Evolutionary conservation across 2,329 filamentous ascomycete genomes (phyloP), one percentile per base, ranked within the genome.

Genomic region (Pseudogymnoascus sp.): DNA sequence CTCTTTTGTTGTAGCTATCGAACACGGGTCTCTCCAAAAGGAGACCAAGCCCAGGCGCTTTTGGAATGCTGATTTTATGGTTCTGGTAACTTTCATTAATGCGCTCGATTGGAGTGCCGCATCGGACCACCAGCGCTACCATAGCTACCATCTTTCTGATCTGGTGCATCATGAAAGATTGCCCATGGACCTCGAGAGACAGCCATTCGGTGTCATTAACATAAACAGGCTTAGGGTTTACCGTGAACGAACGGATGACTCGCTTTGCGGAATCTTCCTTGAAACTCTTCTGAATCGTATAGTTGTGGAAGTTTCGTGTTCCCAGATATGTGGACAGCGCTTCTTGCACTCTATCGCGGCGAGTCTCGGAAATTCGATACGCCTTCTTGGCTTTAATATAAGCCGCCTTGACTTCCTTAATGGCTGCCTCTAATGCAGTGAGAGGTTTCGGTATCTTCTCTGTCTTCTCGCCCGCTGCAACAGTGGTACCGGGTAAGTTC

Each of bases 131-230:
- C 65, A 99, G 80, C 35, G 91, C 86, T 7, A 86, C 91, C 88
- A 99, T 92, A 63, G 90, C 91, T 14, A 99, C 91, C 94, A 99
- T 97, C 77, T 97, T 99, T 71, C 94, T 88, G 75, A 99, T 99
- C 78, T 99, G 94, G 76, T 99, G 94, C 94, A 99, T 99, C 94
- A 99, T 99, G 82, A 99, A 99, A 72, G 89, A 93, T 76, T 99
- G 94, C 0, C 94, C 94, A 75, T 99, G 94, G 23, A 99, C 92
- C 74, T 96, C 96, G 68, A 97, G 81, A 47, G 89, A 94, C 4
- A 99, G 81, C 94, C 94, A 99, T 78, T 99, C 90, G 1, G 92
- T 97, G 72, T 93, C 87, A 74, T 91, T 85, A 75, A 96, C 95
- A 72, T 92, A 85, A 71, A 96, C 88, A 0, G 92, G 91, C 61